phyloP scores from a whole-genome alignment of 345 rosid species.

The Hibiscus tridactylites region DNA sequence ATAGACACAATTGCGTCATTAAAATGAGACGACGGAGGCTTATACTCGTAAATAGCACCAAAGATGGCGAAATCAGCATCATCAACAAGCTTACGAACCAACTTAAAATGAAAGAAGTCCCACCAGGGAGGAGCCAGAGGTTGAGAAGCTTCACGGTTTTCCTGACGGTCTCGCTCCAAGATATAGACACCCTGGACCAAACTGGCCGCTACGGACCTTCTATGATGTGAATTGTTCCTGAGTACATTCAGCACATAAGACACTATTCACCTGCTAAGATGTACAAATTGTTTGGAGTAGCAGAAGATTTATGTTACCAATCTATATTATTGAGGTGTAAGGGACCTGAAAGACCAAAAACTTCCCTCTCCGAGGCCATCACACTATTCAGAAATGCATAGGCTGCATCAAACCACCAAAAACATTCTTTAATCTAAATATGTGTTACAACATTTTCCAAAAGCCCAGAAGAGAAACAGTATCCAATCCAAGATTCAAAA shows the following conservation, averaged over 20 bases:
- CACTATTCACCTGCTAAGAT: neutral
- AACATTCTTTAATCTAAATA: neutral
- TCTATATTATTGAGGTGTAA: conserved; percentile 32
- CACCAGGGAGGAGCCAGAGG: conserved; percentile 85
- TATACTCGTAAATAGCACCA: conserved; percentile 74
- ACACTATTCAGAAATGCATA: neutral
- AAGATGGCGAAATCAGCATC: conserved; percentile 66
- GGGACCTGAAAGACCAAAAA: conserved; percentile 38
- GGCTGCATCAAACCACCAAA: conserved; percentile 9
- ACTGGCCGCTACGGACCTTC: conserved; percentile 68
- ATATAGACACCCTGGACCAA: conserved; percentile 78
- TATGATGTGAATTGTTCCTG: conserved; percentile 64
- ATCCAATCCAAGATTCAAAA: neutral
- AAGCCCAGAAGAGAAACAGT: neutral
- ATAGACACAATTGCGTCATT: conserved; percentile 14
- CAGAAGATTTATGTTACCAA: conserved; percentile 26
- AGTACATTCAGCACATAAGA: neutral
- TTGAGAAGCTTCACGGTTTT: conserved; percentile 44
- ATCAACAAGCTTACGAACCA: conserved; percentile 56
- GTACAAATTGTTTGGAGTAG: neutral
- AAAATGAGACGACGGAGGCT: conserved; percentile 26
- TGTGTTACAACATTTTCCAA: neutral
- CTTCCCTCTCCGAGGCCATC: conserved; percentile 44
- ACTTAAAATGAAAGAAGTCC: conserved; percentile 60
- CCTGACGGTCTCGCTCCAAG: conserved; percentile 84